Evolutionary conservation across 2,329 filamentous ascomycete species (phyloP), one percentile per base, ranked within the genome.

Genomic region (Tolypocladium tundrense): DNA sequence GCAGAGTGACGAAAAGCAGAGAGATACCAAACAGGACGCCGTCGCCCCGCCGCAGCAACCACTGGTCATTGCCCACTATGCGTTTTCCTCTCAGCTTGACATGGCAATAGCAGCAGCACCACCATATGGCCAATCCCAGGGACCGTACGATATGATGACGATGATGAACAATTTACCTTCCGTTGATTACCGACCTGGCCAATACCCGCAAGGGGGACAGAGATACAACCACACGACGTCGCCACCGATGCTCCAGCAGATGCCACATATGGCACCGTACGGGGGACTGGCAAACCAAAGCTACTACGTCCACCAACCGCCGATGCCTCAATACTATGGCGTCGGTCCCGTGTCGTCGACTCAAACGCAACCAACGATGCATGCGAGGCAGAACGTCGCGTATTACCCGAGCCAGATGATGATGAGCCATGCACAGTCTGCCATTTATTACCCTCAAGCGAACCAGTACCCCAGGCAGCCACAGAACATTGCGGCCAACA

Each of bases 271-370:
- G 64, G 60, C 71, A 21, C 76, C 75, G 45, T 81, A 73, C 58
- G 67, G 69, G 14, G 68, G 68, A 1, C 75, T 77, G 59, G 60
- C 69, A 27, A 69, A 66, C 21, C 77, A 77, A 53, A 73, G 73
- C 31, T 83, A 78, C 61, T 83, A 82, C 60, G 60, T 77, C 56
- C 70, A 74, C 10, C 77, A 77, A 54, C 73, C 77, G 50, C 75
- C 75, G 39, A 72, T 77, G 61, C 65, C 70, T n/a, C 75, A 72
- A 14, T 81, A 74, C 60, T 81, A 80, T 60, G 71, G 67, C 53
- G 69, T 66, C 39, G 57, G 69, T 6, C 74, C 76, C 19, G 63
- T 78, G 51, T 63, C 74, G 8, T 69, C 74, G 21, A 64, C 71
- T n/a, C 61, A 75, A 72, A 48, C 69, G 65, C 53, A 72, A 67